Evolutionary conservation across 2,329 filamentous ascomycete genomes (phyloP), one percentile per base, ranked within the genome.

Genomic region (Trichophyton schoenleinii): DNA sequence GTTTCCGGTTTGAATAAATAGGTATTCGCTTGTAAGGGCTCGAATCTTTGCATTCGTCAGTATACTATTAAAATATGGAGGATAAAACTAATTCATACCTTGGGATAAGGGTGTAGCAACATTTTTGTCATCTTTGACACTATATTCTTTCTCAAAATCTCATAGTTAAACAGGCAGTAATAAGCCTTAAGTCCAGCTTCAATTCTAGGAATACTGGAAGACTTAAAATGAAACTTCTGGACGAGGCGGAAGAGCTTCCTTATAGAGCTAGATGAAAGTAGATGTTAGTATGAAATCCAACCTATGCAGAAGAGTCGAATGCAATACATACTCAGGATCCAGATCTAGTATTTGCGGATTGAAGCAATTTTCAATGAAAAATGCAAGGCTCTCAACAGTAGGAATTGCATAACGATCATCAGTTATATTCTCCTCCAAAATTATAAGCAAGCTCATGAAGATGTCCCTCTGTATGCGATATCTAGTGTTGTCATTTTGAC

Each of bases 151-250:
- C 76, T 74, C 6, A 83, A 74, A 0, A 76, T 75, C 25, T 77
- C 73, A n/a, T 80, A 71, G n/a, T 72, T 70, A 3, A 84, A 83
- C 28, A 96, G 74, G 0, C 84, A 84, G 2, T 85, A 83, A 73
- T 96, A 97, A 11, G 94, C 82, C 68, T 86, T 87, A 63, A 95
- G 77, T 22, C 88, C 89, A 0, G 89, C 87, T 70, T 89, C 83
- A 0, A 97, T 79, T 72, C 94, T 92, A 58, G 86, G 83, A 49
- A 96, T 83, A 70, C 89, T 94, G 20, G 87, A 84, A 0, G 87
- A 88, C 74, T 91, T 92, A 77, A 88, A 91, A 65, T 91, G 88
- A 0, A 88, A 82, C 72, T 87, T 90, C 69, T 95, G 89, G 3
- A 87, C 83, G 41, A 84, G 78, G 5, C 85, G 77, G 63, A 91